Base-by-base conservation (phyloP, 2,329 filamentous ascomycete genomes). In the Fusarium cyanostomum region DNA sequence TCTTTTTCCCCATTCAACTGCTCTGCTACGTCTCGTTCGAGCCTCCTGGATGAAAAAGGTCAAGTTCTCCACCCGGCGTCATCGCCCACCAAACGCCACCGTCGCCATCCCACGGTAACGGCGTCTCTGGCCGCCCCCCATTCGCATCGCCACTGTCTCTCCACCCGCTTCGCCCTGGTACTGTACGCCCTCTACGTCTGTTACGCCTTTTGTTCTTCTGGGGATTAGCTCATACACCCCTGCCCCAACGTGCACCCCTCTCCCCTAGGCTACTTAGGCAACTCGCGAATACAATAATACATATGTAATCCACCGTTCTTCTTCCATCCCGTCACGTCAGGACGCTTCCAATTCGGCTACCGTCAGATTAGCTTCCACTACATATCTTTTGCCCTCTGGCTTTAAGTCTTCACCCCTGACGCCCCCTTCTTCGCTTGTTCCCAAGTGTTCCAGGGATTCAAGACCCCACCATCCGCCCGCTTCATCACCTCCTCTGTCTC, bases 401-500 rank as follows among this genome's bases (percentile, higher is more conserved):
- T 55, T 56, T 57, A 59, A 45, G 46, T 30, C 60, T 31, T 64
- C 49, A 54, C 48, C 59, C 45, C 59, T 48, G 46, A 53, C 48
- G 45, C 56, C 65, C 60, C 62, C 56, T 63, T 59, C 65, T 68
- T 67, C 45, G 56, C 59, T 57, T 56, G 60, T 57, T 69, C 68
- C 66, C 66, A 69, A 68, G 59, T 59, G 49, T 69, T 64, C 56
- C 64, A 69, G 67, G 64, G 66, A 69, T 68, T 59, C 56, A 68
- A 56, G 67, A 69, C 67, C 67, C 67, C 67, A 69, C 67, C 64
- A 69, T 64, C 62, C 48, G 62, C 64, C 62, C 46, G 51, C 56
- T 67, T 68, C 62, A 64, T 64, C 38, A 57, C 54, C 66, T 52
- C 54, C 48, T 49, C 49, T 27, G 30, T 35, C 41, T 46, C 52